These are phyloP conservation scores for Oenanthe javanica DNA, from an alignment of 140 eudicot species.

Conservation along the genomic window DNA sequence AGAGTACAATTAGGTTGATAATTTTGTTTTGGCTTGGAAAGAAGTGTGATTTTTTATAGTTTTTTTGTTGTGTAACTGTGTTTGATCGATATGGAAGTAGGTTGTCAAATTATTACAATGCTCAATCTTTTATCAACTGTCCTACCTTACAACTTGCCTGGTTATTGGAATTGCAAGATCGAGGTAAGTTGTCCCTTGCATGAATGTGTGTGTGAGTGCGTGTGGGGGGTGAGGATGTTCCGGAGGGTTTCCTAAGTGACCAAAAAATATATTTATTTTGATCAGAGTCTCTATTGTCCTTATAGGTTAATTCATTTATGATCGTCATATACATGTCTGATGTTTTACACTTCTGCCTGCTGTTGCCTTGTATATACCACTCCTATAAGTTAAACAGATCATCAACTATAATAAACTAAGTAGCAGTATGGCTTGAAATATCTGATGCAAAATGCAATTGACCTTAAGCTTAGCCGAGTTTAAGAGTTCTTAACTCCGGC, in stretches of 20 bases:
- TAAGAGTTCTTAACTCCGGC: not conserved
- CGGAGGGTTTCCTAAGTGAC: too few species aligned
- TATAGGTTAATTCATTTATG: not conserved
- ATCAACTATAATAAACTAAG: not conserved
- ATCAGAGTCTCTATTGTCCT: not conserved
- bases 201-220: too few species aligned
- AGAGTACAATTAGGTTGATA: not conserved
- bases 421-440: not conserved
- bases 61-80: not conserved
- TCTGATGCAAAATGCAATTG: not conserved
- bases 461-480: not conserved
- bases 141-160: too few species aligned
- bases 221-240: too few species aligned
- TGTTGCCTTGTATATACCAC: not conserved
- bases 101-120: not conserved
- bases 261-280: too few species aligned
- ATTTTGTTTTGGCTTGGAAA: not conserved
- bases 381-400: not conserved
- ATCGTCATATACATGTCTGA: not conserved
- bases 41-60: too few species aligned
- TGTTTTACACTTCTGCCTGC: not conserved
- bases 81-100: not conserved
- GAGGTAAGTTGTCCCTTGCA: too few species aligned
- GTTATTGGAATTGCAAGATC: too few species aligned
- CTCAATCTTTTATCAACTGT: not conserved